A percentile compares a stretch with the other conserved stretches of the same genome.
Conservation (phyloP, 2,329 filamentous ascomycete genomes). For the Cladophialophora chaetospira region DNA sequence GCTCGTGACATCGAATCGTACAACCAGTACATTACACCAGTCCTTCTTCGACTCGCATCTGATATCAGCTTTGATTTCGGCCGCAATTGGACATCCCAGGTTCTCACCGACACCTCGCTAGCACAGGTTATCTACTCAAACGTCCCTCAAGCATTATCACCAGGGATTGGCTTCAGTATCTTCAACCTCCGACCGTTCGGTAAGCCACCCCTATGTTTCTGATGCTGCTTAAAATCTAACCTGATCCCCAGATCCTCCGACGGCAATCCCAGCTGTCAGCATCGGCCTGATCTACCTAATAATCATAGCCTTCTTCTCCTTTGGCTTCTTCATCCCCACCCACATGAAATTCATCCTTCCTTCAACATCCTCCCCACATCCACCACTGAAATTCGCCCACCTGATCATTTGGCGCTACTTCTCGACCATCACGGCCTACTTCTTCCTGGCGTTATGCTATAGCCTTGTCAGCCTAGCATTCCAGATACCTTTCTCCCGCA, state of each 20-base stretch:
- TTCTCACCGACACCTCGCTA: constrained; percentile 35
- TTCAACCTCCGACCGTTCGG: constrained; percentile 63
- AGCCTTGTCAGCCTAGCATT: constrained; percentile 65
- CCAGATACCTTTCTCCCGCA: constrained; percentile 59
- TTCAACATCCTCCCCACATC: constrained; percentile 37
- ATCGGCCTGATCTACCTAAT: constrained; percentile 68
- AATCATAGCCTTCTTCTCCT: constrained; percentile 68
- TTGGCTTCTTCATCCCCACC: constrained; percentile 65
- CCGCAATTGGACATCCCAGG: constrained; percentile 40
- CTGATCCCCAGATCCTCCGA: constrained; percentile 43
- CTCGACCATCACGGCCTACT: constrained; percentile 59
- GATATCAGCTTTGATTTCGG: constrained; percentile 54
- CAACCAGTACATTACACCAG: constrained; percentile 56
- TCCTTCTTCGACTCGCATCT: constrained; percentile 50
- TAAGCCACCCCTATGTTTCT: not conserved
- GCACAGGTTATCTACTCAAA: constrained; percentile 40
- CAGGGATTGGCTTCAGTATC: constrained; percentile 57
- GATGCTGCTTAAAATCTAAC: not conserved
- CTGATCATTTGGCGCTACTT: constrained; percentile 53
- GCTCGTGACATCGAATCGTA: constrained; percentile 60
- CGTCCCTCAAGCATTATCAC: constrained; percentile 56
- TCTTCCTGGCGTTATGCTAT: constrained; percentile 64
- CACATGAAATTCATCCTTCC: constrained; percentile 60
- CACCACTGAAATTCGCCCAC: constrained; percentile 54
- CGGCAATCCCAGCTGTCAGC: constrained; percentile 58